Percentiles rank a stretch among this genome's conserved stretches.
Evolutionary conservation across 768 basidiomycete genomes (phyloP).

Genomic region (Vishniacozyma victoriae): DNA sequence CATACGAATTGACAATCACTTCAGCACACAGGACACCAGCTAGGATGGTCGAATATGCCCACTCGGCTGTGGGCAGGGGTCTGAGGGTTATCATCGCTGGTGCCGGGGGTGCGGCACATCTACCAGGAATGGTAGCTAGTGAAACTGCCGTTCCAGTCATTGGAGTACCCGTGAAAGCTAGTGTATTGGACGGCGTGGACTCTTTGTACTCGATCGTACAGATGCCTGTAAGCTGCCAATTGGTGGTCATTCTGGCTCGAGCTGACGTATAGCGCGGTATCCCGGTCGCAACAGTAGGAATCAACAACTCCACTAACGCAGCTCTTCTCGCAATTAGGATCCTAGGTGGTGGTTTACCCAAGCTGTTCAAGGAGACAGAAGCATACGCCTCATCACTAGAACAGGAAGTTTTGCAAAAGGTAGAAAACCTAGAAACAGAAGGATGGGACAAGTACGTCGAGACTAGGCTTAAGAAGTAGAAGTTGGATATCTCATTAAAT

Average conservation of each 20-base stretch:
- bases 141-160: constrained; percentile 88
- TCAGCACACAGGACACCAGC: constrained; percentile 94
- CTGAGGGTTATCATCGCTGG: constrained; percentile 77
- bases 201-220: constrained; percentile 96
- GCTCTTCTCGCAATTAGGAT: constrained; percentile 86
- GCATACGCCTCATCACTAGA: constrained; percentile 65
- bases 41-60: constrained; percentile 73
- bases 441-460: constrained; percentile 82
- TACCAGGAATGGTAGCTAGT: constrained; percentile 97
- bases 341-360: constrained; percentile 65
- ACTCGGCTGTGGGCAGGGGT: constrained; percentile 56
- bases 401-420: constrained; percentile 71
- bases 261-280: constrained; percentile 67
- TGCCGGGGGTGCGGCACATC: constrained; percentile 95
- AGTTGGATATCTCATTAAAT: not conserved
- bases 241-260: no score
- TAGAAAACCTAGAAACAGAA: constrained; percentile 64
- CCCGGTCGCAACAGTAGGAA: constrained; percentile 94
- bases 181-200: constrained; percentile 88
- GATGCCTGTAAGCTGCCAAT: constrained; percentile 73
- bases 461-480: constrained; percentile 41
- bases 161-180: constrained; percentile 94
- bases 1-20: constrained; percentile 91
- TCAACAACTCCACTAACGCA: constrained; percentile 91
- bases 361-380: constrained; percentile 63